Conservation (phyloP, 2,329 filamentous ascomycete species). For the Ophiobolus disseminans region DNA sequence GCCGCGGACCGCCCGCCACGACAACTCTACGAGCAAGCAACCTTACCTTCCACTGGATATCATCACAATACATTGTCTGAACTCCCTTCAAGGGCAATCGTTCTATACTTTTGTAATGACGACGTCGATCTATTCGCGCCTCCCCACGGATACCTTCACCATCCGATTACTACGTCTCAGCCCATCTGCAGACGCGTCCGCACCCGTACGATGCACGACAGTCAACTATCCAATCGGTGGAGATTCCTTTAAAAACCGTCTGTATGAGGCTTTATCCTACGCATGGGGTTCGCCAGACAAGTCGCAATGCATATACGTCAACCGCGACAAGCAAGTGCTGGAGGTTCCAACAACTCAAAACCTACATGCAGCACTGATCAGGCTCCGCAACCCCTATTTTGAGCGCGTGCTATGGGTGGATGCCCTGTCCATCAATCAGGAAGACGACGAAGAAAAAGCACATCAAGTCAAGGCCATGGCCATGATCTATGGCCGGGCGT, state of each 20-base stretch:
- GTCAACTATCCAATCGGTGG: not conserved
- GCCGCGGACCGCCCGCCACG: no score
- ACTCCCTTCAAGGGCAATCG: no score
- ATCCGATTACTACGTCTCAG: constrained; percentile 1
- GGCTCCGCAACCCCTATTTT: not conserved
- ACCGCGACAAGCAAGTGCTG: not conserved
- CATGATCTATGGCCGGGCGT: not conserved
- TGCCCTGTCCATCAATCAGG: not conserved
- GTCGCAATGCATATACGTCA: not conserved
- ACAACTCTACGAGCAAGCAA: no score
- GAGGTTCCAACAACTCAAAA: not conserved
- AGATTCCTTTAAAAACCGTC: not conserved
- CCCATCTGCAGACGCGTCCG: not conserved
- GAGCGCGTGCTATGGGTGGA: not conserved
- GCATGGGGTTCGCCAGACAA: not conserved
- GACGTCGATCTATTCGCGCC: no score
- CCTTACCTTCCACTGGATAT: no score
- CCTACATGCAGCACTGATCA: not conserved
- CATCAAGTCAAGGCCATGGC: not conserved
- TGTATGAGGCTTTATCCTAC: not conserved
- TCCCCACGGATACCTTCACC: no score
- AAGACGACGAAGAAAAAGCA: not conserved
- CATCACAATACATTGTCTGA: no score
- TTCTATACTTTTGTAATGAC: no score
- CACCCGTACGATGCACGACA: not conserved